Conservation (phyloP, 2,329 filamentous ascomycete genomes). For the Pochonia chlamydosporia region DNA sequence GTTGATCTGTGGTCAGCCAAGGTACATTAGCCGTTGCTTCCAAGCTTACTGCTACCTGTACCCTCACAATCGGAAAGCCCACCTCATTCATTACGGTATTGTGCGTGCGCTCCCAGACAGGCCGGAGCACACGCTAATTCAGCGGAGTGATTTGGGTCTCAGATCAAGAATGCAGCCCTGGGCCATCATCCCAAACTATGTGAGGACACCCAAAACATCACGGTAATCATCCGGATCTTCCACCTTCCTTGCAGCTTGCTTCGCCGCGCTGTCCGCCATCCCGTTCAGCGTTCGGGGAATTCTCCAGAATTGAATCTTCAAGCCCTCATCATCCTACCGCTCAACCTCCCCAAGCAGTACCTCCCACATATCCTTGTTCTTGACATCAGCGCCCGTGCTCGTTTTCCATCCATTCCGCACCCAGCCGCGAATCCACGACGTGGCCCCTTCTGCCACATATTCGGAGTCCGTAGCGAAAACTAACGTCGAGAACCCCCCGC, state of each 20-base stretch:
- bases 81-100: no score
- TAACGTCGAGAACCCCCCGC: slow-evolving; percentile 3
- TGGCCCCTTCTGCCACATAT: slow-evolving; percentile 6
- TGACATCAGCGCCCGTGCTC: background rate
- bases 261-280: slow-evolving; percentile 5
- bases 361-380: slow-evolving; percentile 12
- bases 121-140: no score
- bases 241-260: slow-evolving; percentile 5
- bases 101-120: no score
- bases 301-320: slow-evolving; percentile 9
- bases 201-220: background rate
- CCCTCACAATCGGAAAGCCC: no score
- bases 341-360: slow-evolving; percentile 3
- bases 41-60: no score
- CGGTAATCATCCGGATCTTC: background rate
- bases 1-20: no score
- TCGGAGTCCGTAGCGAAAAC: slow-evolving; percentile 8
- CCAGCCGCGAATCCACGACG: slow-evolving; percentile 1
- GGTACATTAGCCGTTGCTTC: no score
- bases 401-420: slow-evolving; percentile 4
- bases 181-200: background rate
- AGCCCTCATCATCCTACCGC: background rate
- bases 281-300: slow-evolving; percentile 4
- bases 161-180: no score
- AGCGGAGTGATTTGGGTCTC: no score